Evolutionary conservation across 306 rosid genomes (phyloP).

Genomic region (Cyclanthera cordifolia): DNA sequence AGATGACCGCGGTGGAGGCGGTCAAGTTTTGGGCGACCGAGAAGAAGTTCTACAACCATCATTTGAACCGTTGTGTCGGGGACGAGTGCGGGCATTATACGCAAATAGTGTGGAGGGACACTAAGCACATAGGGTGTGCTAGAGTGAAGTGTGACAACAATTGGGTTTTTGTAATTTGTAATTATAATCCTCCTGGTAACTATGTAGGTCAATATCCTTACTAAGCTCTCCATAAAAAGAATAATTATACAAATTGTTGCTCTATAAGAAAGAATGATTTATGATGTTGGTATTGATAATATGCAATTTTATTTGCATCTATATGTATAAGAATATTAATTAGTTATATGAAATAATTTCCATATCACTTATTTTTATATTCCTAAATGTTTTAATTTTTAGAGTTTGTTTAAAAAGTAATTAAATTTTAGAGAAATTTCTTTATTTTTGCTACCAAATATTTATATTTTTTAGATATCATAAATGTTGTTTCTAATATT

Average conservation of each 20-base stretch:
- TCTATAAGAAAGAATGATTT: neutral
- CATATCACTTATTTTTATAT: neutral
- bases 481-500: too few species aligned
- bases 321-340: neutral
- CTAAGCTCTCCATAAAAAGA: neutral
- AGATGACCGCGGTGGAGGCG: neutral
- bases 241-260: neutral
- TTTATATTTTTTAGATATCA: too few species aligned
- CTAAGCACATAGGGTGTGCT: conserved; percentile 23
- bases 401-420: too few species aligned
- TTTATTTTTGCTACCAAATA: too few species aligned
- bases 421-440: too few species aligned
- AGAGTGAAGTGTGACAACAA: conserved; percentile 22
- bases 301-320: neutral
- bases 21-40: conserved; percentile 26
- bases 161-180: conserved; percentile 19
- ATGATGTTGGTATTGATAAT: neutral
- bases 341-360: neutral
- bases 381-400: neutral
- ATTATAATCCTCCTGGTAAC: conserved; percentile 20
- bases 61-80: neutral
- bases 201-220: conserved; percentile 14
- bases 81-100: conserved; percentile 35
- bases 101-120: conserved; percentile 22
- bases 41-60: conserved; percentile 17